These are phyloP conservation scores for Trichothecium sympodiale DNA, from an alignment of 2,329 filamentous ascomycete genomes.

Conservation along the genomic window DNA sequence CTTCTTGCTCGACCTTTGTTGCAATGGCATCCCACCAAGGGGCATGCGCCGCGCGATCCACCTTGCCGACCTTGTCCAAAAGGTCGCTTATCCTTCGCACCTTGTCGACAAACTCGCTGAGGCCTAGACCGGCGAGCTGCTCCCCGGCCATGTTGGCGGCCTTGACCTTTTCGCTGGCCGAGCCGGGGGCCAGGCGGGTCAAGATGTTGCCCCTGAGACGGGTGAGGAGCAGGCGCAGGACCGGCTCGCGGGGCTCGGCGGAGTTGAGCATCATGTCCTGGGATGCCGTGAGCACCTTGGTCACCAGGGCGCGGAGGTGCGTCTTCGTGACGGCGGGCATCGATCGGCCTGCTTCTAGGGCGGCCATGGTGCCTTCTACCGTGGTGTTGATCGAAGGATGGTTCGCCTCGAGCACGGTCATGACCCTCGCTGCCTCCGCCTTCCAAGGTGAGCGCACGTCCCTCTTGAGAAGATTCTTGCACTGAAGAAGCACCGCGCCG, in stretches of 20 bases:
- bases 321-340: slow-evolving; percentile 53
- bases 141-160: slow-evolving; percentile 59
- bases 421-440: slow-evolving; percentile 59
- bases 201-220: slow-evolving; percentile 58
- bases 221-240: slow-evolving; percentile 56
- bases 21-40: slow-evolving; percentile 61
- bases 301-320: slow-evolving; percentile 46
- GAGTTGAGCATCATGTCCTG: slow-evolving; percentile 30
- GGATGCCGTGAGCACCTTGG: slow-evolving; percentile 41
- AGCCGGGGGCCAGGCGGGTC: slow-evolving; percentile 51
- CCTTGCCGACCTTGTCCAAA: slow-evolving; percentile 50
- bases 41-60: slow-evolving; percentile 59
- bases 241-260: slow-evolving; percentile 38
- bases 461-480: slow-evolving; percentile 73
- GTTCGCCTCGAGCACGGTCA: slow-evolving; percentile 52
- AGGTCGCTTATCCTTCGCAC: slow-evolving; percentile 61
- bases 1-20: slow-evolving; percentile 38
- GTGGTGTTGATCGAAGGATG: slow-evolving; percentile 38
- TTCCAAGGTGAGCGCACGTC: slow-evolving; percentile 72
- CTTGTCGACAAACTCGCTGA: slow-evolving; percentile 62
- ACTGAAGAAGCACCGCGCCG: slow-evolving; percentile 64
- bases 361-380: slow-evolving; percentile 50
- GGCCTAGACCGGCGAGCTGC: slow-evolving; percentile 54
- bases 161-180: slow-evolving; percentile 58
- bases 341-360: slow-evolving; percentile 49